Conservation (phyloP, 2,329 filamentous ascomycete genomes). For the Cephalotrichum gorgonifer region DNA sequence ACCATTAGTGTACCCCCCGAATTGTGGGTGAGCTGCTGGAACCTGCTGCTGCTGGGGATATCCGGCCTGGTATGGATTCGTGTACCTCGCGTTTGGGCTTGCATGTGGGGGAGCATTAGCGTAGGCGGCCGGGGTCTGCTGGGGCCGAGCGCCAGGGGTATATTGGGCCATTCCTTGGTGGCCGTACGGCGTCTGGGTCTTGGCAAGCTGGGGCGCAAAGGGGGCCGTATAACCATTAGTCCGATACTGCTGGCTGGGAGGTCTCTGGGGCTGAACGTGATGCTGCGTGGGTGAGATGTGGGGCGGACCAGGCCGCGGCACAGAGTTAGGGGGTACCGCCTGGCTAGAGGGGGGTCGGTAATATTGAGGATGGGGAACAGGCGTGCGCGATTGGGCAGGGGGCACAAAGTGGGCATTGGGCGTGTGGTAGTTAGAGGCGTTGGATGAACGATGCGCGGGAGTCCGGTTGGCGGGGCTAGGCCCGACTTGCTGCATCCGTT, state of each 20-base stretch:
- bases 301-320: conserved; percentile 1
- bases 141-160: conserved; percentile 33
- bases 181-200: conserved; percentile 40
- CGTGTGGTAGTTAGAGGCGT: conserved; percentile 26
- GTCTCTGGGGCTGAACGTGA: conserved; percentile 2
- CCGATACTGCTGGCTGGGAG: conserved; percentile 34
- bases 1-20: conserved; percentile 31
- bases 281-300: conserved; percentile 10
- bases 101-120: conserved; percentile 24
- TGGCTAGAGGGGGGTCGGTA: conserved; percentile 1
- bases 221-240: conserved; percentile 32
- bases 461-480: conserved; percentile 9
- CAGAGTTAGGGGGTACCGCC: background rate
- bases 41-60: conserved; percentile 20
- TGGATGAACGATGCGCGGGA: conserved; percentile 23
- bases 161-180: conserved; percentile 40
- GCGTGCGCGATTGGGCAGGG: background rate
- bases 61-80: conserved; percentile 22
- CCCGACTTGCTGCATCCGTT: conserved; percentile 14
- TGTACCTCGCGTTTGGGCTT: conserved; percentile 31
- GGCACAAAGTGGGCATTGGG: background rate
- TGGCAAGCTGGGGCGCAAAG: conserved; percentile 39
- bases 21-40: conserved; percentile 14
- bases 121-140: conserved; percentile 25
- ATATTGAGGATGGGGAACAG: conserved; percentile 2